A percentile compares a stretch with the other conserved stretches of the same genome.
Evolutionary conservation across 2,329 filamentous ascomycete species (phyloP).

Genomic region (Alternaria ventricosa): DNA sequence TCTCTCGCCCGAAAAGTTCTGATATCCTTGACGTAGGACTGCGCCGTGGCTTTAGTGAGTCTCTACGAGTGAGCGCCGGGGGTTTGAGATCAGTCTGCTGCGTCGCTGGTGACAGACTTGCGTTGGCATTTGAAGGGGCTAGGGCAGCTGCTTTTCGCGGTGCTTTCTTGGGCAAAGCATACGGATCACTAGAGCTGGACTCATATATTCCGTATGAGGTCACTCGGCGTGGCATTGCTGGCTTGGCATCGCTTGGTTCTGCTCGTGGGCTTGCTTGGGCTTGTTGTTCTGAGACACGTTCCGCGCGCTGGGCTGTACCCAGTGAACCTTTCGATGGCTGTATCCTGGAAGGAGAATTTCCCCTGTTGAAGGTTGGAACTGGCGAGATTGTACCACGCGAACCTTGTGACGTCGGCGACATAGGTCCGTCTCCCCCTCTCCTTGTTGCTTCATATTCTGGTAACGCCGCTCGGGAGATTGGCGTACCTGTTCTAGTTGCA

Average conservation of each 20-base stretch:
- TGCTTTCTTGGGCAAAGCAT: background rate
- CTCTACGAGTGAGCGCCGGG: background rate
- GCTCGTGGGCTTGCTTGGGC: background rate
- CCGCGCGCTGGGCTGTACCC: background rate
- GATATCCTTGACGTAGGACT: background rate
- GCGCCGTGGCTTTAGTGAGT: background rate
- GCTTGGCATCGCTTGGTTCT: background rate
- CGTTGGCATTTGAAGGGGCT: background rate
- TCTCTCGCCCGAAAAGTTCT: background rate
- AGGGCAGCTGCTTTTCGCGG: background rate
- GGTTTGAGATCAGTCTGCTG: background rate
- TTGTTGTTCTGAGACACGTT: background rate
- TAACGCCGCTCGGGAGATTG: background rate
- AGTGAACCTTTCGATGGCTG: background rate
- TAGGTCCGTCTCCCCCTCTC: background rate
- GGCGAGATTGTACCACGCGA: background rate
- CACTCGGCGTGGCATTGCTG: background rate
- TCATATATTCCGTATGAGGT: constrained; percentile 1
- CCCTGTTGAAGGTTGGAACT: background rate
- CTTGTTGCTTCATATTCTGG: background rate
- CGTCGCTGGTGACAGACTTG: background rate
- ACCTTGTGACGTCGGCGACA: background rate
- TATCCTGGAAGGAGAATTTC: no score
- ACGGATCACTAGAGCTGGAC: background rate
- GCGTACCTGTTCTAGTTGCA: background rate